These are phyloP conservation scores for Tetracladium maxilliforme DNA, from an alignment of 2,329 filamentous ascomycete genomes.

Conservation along the genomic window DNA sequence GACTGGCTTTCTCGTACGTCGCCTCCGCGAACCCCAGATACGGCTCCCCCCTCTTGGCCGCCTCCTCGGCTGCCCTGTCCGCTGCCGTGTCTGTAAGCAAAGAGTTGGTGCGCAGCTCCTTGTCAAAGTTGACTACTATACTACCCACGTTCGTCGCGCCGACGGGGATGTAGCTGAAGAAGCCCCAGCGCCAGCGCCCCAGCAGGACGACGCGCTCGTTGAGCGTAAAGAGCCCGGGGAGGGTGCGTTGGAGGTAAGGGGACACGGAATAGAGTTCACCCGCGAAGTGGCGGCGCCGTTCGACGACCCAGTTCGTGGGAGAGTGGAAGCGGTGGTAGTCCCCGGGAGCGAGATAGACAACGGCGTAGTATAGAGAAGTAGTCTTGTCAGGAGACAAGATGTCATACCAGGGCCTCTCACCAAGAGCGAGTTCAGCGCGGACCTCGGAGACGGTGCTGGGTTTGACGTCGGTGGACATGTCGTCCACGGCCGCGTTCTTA, in stretches of 20 bases:
- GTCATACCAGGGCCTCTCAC: constrained; percentile 56
- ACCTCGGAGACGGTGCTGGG: constrained; percentile 71
- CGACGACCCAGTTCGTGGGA: constrained; percentile 87
- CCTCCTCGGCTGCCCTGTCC: constrained; percentile 71
- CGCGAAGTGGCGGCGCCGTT: constrained; percentile 89
- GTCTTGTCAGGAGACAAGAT: constrained; percentile 44
- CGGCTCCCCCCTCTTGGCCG: constrained; percentile 58
- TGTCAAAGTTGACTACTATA: constrained; percentile 94
- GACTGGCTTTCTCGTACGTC: constrained; percentile 66
- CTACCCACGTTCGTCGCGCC: constrained; percentile 95
- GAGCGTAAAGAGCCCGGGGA: constrained; percentile 88
- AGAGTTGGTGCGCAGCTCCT: constrained; percentile 84
- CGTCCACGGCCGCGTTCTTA: constrained; percentile 37
- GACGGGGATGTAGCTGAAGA: constrained; percentile 92
- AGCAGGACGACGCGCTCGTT: constrained; percentile 93
- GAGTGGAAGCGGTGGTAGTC: constrained; percentile 99
- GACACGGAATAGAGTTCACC: constrained; percentile 92
- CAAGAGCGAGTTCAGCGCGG: constrained; percentile 64
- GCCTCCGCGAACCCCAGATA: constrained; percentile 91
- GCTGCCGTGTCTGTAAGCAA: constrained; percentile 86
- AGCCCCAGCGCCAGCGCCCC: constrained; percentile 90
- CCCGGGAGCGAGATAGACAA: constrained; percentile 90
- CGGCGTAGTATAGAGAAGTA: constrained; percentile 78
- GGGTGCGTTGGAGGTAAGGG: constrained; percentile 81
- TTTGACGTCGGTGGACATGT: constrained; percentile 57